Evolutionary conservation across 2,329 filamentous ascomycete genomes (phyloP).

Genomic region (Aaosphaeria arxii): DNA sequence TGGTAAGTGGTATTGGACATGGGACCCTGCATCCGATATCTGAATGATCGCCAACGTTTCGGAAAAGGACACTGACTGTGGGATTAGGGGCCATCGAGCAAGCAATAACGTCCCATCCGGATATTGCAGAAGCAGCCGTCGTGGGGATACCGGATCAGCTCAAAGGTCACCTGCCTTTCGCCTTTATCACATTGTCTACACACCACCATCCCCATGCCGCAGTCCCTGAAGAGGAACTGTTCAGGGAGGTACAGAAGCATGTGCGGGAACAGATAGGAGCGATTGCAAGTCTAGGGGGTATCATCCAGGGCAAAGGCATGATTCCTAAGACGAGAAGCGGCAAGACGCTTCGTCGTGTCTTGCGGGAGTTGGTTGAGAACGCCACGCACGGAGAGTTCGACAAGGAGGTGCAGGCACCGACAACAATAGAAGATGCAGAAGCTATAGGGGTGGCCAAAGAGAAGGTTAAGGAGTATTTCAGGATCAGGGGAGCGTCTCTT

Average conservation of each 20-base stretch:
- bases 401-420: slow-evolving; percentile 70
- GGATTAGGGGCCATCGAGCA: slow-evolving; percentile 77
- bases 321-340: slow-evolving; percentile 92
- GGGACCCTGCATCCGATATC: no score
- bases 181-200: slow-evolving; percentile 68
- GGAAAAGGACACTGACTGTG: background rate
- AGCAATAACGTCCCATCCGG: slow-evolving; percentile 77
- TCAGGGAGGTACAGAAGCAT: slow-evolving; percentile 65
- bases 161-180: slow-evolving; percentile 90
- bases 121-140: slow-evolving; percentile 79
- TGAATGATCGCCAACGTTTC: background rate
- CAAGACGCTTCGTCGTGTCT: slow-evolving; percentile 79
- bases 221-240: slow-evolving; percentile 47
- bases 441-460: slow-evolving; percentile 71
- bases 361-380: slow-evolving; percentile 82
- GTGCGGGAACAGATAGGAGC: slow-evolving; percentile 81
- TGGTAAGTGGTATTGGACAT: slow-evolving; percentile 49
- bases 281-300: slow-evolving; percentile 81
- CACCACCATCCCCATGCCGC: slow-evolving; percentile 52
- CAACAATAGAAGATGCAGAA: slow-evolving; percentile 77
- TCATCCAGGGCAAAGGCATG: slow-evolving; percentile 80
- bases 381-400: slow-evolving; percentile 71
- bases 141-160: slow-evolving; percentile 80
- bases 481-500: slow-evolving; percentile 38
- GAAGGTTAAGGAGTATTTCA: slow-evolving; percentile 75